Evolutionary conservation across 106 monocot genomes (phyloP), one percentile per base, ranked within the genome.

Genomic region (Xerophyta viscosa): DNA sequence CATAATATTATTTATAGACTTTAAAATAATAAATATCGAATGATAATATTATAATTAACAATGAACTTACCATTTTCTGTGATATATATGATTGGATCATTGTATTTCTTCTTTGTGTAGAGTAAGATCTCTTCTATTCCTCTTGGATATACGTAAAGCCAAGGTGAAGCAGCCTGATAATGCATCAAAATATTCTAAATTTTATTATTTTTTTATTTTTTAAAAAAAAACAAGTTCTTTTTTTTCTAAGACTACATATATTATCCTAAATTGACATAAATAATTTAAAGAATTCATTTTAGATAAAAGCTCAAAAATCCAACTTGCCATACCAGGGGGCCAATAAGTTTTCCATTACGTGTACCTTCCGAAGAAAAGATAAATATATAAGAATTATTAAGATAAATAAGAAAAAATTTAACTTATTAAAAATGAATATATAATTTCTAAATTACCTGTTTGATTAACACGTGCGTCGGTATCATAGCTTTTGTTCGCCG

Each of bases 41-140:
- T n/a, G n/a, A n/a, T n/a, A n/a, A n/a, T n/a, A n/a, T n/a, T n/a
- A n/a, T n/a, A n/a, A n/a, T n/a, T n/a, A n/a, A n/a, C n/a, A n/a
- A n/a, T n/a, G n/a, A n/a, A n/a, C 24, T 24, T 55, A 89, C 89
- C 89, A 44, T 79, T 89, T 51, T 89, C 89, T 41, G 89, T 89
- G 8, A 89, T 89, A 52, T 89, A 83, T 29, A 89, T 80, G 33
- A 68, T 21, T 2, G 89, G 83, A 37, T 71, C 77, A 37, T 66
- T 71, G 61, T 89, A 89, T 30, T 71, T 77, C 0, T 31, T 22
- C 57, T 77, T 80, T 4, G 65, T 80, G 56, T 84, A 77, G 23
- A 80, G 48, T 45, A 89, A 44, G 24, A 89, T 52, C 17, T 84
- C 73, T 57, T 52, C 66, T 45, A 89, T 73, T n/a, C 89, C 89